A percentile compares a stretch with the other conserved stretches of the same genome.
Conservation (phyloP, 805 yeast genomes). For the Candida morakotiae region DNA sequence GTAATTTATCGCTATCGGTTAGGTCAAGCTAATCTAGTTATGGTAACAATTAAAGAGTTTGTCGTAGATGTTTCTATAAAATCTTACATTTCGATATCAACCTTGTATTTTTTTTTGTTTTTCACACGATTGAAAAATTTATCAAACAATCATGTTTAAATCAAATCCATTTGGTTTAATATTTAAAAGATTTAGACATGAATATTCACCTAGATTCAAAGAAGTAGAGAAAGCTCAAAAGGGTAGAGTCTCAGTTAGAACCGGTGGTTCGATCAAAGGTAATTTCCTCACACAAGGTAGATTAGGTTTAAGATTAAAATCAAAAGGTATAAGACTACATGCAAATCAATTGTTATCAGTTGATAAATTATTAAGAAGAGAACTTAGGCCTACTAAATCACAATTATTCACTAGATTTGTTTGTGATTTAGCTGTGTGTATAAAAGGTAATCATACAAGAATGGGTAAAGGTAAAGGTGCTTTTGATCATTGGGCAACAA, state of each 20-base stretch:
- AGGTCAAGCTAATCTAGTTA: too few species aligned
- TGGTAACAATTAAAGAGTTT: too few species aligned
- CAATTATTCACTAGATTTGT: slow-evolving; percentile 74
- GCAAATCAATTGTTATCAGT: slow-evolving; percentile 92
- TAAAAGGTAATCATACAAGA: slow-evolving; percentile 97
- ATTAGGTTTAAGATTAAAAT: slow-evolving; percentile 80
- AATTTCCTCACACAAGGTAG: slow-evolving; percentile 76
- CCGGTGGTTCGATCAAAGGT: slow-evolving; percentile 92
- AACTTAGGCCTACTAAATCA: slow-evolving; percentile 75
- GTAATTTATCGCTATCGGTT: too few species aligned
- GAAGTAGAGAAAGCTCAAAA: slow-evolving; percentile 75
- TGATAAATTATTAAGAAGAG: slow-evolving; percentile 78
- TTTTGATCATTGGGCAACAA: slow-evolving; percentile 93
- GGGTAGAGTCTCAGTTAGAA: slow-evolving; percentile 91
- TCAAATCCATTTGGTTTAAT: slow-evolving; percentile 1
- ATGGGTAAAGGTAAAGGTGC: slow-evolving; percentile 99
- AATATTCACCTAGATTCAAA: slow-evolving; percentile 73
- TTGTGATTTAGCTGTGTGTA: slow-evolving; percentile 85
- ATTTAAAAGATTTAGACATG: slow-evolving; percentile 51
- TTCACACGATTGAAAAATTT: background rate
- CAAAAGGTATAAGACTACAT: slow-evolving; percentile 82
- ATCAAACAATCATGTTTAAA: slow-evolving; percentile 1
- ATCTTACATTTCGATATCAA: too few species aligned
- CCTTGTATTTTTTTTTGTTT: background rate
- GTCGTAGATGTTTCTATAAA: too few species aligned